These are phyloP conservation scores for Isabelozyma pseudorhagii DNA, from an alignment of 805 yeast species.

Conservation along the genomic window DNA sequence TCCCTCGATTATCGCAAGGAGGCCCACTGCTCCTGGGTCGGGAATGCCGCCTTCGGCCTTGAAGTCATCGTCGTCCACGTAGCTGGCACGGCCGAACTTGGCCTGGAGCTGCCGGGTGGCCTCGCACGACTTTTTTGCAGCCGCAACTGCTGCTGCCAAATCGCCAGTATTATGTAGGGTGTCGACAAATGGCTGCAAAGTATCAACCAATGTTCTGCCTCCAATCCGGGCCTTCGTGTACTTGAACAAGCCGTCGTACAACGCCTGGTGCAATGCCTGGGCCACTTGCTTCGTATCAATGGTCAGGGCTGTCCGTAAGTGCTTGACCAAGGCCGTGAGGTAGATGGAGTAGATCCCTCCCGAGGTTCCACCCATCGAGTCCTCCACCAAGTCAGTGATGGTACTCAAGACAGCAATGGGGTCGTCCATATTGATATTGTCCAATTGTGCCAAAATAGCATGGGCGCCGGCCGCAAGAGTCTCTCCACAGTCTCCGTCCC, in stretches of 20 bases:
- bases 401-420: conserved; percentile 61
- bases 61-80: conserved; percentile 65
- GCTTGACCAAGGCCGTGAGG: conserved; percentile 68
- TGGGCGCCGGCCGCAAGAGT: conserved; percentile 81
- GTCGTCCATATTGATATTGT: conserved; percentile 30
- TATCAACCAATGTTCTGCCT: conserved; percentile 85
- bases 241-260: conserved; percentile 66
- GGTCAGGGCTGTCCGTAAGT: conserved; percentile 39
- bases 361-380: conserved; percentile 96
- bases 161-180: conserved; percentile 51
- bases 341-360: conserved; percentile 90
- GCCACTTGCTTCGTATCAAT: conserved; percentile 35
- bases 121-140: conserved; percentile 75
- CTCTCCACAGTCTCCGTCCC: conserved; percentile 97
- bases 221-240: conserved; percentile 89
- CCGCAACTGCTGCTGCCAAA: conserved; percentile 57
- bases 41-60: conserved; percentile 71
- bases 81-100: conserved; percentile 90
- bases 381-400: conserved; percentile 80
- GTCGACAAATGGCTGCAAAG: conserved; percentile 82
- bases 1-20: conserved; percentile 58
- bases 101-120: conserved; percentile 74
- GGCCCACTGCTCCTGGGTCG: conserved; percentile 94
- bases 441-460: conserved; percentile 58
- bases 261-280: conserved; percentile 53